Evolutionary conservation across 1,139 yeast genomes (phyloP).

Genomic region (Pichia sp.): DNA sequence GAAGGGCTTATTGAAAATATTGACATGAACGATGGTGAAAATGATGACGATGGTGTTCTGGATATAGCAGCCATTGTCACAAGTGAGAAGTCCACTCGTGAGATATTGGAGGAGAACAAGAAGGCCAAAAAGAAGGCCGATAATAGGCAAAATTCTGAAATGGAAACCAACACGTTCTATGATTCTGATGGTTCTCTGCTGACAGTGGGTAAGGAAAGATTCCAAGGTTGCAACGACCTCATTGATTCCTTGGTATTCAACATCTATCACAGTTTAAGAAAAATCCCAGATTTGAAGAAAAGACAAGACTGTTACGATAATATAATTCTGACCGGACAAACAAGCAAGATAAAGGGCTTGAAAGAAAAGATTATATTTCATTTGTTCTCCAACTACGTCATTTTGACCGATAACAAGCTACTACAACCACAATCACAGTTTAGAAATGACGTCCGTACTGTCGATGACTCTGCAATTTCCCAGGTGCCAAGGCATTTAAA

Average conservation of each 20-base stretch:
- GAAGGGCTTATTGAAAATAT: constrained; percentile 43
- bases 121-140: constrained; percentile 33
- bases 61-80: constrained; percentile 91
- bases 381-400: constrained; percentile 51
- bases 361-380: constrained; percentile 62
- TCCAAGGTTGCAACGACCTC: constrained; percentile 66
- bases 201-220: constrained; percentile 79
- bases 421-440: constrained; percentile 28
- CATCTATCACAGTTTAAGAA: constrained; percentile 49
- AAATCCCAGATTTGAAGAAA: constrained; percentile 62
- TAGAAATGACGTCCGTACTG: constrained; percentile 30
- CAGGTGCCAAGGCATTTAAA: constrained; percentile 79
- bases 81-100: constrained; percentile 60
- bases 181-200: constrained; percentile 55
- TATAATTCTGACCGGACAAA: constrained; percentile 72
- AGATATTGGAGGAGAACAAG: constrained; percentile 51
- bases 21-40: constrained; percentile 33
- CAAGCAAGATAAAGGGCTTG: constrained; percentile 71
- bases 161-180: constrained; percentile 61
- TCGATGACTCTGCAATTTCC: constrained; percentile 25
- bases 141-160: constrained; percentile 49
- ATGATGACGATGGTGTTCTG: constrained; percentile 61
- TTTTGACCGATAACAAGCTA: constrained; percentile 35
- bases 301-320: constrained; percentile 88
- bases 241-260: constrained; percentile 51